Percentiles rank a stretch among this genome's conserved stretches.
Conservation (phyloP, 768 basidiomycete species). For the Aureoboletus auriporus region DNA sequence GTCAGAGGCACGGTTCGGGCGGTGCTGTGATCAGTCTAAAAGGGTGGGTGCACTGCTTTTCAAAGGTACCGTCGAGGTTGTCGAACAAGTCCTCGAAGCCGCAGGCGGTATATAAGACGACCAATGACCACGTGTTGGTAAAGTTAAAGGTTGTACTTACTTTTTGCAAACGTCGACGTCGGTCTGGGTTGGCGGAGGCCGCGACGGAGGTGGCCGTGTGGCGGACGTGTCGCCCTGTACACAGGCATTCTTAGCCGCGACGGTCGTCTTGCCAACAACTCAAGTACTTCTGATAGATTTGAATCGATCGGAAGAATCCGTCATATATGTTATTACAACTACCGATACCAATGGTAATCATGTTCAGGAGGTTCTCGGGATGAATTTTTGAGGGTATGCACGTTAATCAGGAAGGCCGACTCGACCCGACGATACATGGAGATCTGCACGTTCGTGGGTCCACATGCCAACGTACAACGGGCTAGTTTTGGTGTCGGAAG, state of each 20-base stretch:
- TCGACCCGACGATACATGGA: conserved; percentile 6
- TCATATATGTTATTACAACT: neutral
- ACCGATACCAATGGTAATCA: neutral
- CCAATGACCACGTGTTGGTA: too few species aligned
- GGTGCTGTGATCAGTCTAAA: neutral
- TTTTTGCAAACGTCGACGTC: too few species aligned
- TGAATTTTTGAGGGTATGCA: neutral
- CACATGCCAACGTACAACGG: neutral
- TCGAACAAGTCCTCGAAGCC: too few species aligned
- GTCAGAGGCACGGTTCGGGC: neutral
- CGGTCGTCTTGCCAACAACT: too few species aligned
- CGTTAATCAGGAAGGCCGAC: conserved; percentile 1
- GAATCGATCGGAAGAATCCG: neutral
- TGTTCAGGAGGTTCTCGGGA: conserved; percentile 16
- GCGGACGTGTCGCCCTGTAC: too few species aligned
- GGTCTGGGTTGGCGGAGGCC: too few species aligned
- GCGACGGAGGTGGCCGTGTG: too few species aligned
- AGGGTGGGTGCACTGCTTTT: conserved; percentile 12
- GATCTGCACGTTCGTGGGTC: conserved; percentile 12
- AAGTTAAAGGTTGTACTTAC: too few species aligned
- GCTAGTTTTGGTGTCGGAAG: conserved; percentile 8
- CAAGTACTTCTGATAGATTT: too few species aligned
- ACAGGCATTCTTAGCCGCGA: too few species aligned
- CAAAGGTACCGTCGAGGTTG: neutral
- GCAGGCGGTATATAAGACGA: too few species aligned